Base-by-base conservation (phyloP, 345 rosid genomes). In the Linum tenue region DNA sequence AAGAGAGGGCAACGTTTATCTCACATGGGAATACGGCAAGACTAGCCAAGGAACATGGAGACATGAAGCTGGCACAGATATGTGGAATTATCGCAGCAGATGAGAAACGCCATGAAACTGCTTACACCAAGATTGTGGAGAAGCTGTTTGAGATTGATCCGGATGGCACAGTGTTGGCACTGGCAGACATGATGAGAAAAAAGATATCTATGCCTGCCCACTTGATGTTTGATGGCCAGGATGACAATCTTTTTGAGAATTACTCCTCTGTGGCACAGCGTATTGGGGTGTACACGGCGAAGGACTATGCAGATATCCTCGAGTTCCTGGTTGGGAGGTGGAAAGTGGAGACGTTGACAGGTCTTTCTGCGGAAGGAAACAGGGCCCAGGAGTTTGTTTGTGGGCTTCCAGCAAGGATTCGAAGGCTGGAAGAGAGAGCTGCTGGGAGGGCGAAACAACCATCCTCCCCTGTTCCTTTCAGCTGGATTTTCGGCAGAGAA, bases 21-120 rank as follows among this genome's bases (percentile, higher is more conserved):
- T 90, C 97, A 63, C 99, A 94, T 11, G 96, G 99, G 41, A 94
- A 88, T 80, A 90, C 99, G 4, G 97, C 99, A 0, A 80, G 95
- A 42, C 97, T 59, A 5, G 99, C 99, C 56, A 94, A 85, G 79
- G 84, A 81, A 37, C 88, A 80, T 3, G 99, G 99, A 2, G 97
- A 90, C 72, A 0, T 82, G 6, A 90, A 86, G 51, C 53, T 94
- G 71, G 66, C 66, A 2, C 66, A 44, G 22, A 64, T 64, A 16
- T 64, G 66, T 22, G 66, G 66, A 1, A 64, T 43, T 38, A 64
- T 64, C 35, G 66, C 66, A 22, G 66, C 66, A 12, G 66, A 64
- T 22, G 66, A 64, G 66, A 64, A 50, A 11, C 66, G 66, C 38
- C 66, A 64, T 9, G 66, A 64, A 22, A 64, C 56, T 2, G 66